Evolutionary conservation across 768 basidiomycete genomes (phyloP), one percentile per base, ranked within the genome.

Genomic region (Tylopilus sp.): DNA sequence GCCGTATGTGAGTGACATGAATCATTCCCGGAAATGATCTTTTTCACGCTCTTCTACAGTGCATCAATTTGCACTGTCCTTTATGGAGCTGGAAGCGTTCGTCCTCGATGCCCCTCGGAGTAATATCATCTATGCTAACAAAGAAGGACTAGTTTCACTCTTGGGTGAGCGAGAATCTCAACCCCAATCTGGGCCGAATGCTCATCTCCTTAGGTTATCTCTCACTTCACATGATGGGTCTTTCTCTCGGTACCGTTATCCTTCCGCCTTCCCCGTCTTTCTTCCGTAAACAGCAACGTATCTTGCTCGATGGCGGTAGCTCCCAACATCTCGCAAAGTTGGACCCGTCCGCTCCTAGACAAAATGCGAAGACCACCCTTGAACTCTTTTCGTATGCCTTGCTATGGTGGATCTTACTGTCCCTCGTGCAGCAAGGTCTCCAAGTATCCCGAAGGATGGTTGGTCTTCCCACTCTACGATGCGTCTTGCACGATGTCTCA

Each of bases 61-160:
- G 1, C 93, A 98, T 45, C 89, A 97, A 67, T 44, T 81, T 7
- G 61, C 77, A 0, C 75, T 98, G 8, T 81, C 83, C 3, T 63
- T 64, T 10, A 71, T 77, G 8, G 76, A 80, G 1, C 68, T 94
- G 7, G 78, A 86, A 62, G 43, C 71, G 1, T 92, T 84, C 71
- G 79, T 90, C 5, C 75, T 96, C 25, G 65, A 80, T 1, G 80
- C 83, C 0, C 80, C 84, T 3, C 82, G 96, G 9, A 73, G 70
- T 11, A 76, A 78, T 30, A 43, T 95, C 4, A 58, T 98, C 30
- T 84, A 81, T 30, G 79, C 83, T 19, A 98, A 99, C 74, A 97
- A 97, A 64, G 97, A 99, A 68, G 97, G 97, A 0, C 64, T 99
- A 21, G 76, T 87, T 29, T 93, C 90, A 1, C 76, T 96, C 19